Base-by-base conservation (phyloP, 2,329 filamentous ascomycete species). In the Colletotrichum viniferum region DNA sequence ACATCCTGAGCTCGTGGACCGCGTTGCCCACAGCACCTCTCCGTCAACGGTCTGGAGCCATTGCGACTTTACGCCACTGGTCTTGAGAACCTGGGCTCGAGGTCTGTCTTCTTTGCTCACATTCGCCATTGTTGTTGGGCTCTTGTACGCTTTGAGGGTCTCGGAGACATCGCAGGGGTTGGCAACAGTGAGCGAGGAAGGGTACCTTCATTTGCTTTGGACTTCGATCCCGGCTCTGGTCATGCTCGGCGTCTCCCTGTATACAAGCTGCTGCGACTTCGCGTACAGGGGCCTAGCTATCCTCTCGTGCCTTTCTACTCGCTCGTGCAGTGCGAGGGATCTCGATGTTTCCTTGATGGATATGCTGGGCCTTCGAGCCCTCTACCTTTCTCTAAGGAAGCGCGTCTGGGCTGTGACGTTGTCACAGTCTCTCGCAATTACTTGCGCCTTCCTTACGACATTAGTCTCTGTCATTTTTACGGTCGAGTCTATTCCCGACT, bases 1-100 rank as follows among this genome's bases (percentile, higher is more conserved):
- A 10, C 26, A 56, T 7, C 18, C 43, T 5, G 26, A 13, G 4
- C n/a, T 55, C 5, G 9, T n/a, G 2, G 24, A 28, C 4, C 28
- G 18, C 1, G n/a, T 55, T 5, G 12, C 43, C 0, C 10, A 21
- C 2, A 4, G 8, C 0, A 48, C 0, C 10, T 34, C 38, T 16
- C 18, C 8, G 1, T 4, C 43, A 21, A 24, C 26, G 0, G 18
- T 32, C 26, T 66, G 63, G 63, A 24, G n/a, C 16, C 9, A 26
- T 1, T 66, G 38, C 9, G 26, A 16, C 4, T 55, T 34, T 10
- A 66, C 43, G 1, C 63, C 63, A 8, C 8, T 55, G 3, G 63
- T 34, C 4, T 7, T 66, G 26, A 56, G 28, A 3, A 66, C 38
- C 0, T 66, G 38, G 63, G 63, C 36, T 0, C 63, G 63, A 21